Evolutionary conservation across 257 asterid species (phyloP), one percentile per base, ranked within the genome.

Genomic region (Plantago major): DNA sequence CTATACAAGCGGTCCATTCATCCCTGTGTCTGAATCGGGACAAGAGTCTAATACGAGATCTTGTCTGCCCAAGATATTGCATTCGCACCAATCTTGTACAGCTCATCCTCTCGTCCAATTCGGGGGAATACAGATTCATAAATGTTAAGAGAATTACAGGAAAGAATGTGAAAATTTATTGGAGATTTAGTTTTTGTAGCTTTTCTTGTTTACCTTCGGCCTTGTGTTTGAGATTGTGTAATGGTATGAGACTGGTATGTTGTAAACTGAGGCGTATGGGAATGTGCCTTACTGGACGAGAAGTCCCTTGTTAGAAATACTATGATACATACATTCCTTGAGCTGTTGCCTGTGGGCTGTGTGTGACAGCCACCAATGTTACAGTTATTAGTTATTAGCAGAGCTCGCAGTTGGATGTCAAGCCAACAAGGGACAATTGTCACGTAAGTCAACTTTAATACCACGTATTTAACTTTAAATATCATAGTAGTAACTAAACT

Each of bases 1-100:
- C 63, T 70, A 58, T 70, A 60, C 73, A 71, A 63, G 63, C 55
- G 46, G 66, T 68, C 68, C 54, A 16, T 42, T 46, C 57, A 58
- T 50, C 54, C 63, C 33, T 56, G 49, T 63, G 46, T 61, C 37
- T 7, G 69, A 56, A 53, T 52, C 14, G 59, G 57, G 51, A 55
- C 71, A 46, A 11, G 67, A 53, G 40, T 33, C 40, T 33, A 7
- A 7, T 33, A 33, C 26, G 8, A 33, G 40, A 56, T 47, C 67
- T 65, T 40, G 28, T 55, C 14, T 14, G 19, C 63, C n/a, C 42
- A 73, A 19, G 7, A 48, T 10, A 10, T 6, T 15, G 54, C 26
- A 6, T 5, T 5, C 1, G 11, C 16, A 48, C 8, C 8, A 5
- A 5, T 46, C 51, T 46, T 16, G 15, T 46, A 46, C 51, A 14